These are phyloP conservation scores for Nemania diffusa DNA, from an alignment of 2,329 filamentous ascomycete genomes.

Conservation along the genomic window DNA sequence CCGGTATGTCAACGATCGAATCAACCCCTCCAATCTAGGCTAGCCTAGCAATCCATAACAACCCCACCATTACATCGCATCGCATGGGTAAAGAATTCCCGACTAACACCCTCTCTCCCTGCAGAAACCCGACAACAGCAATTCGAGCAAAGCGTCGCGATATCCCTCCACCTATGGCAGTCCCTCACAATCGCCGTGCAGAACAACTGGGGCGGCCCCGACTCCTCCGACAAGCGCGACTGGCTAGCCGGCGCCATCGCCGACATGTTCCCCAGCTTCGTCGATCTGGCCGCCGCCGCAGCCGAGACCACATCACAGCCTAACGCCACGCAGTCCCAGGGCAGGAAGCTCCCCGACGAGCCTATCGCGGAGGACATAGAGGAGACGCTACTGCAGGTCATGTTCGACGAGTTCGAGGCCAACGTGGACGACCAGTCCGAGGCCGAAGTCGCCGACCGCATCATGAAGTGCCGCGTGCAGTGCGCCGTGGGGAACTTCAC, in stretches of 20 bases:
- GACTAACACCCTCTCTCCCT: conserved; percentile 11
- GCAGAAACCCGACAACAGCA: conserved; percentile 67
- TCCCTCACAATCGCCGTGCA: conserved; percentile 87
- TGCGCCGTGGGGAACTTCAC: conserved; percentile 72
- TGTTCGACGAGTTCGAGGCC: conserved; percentile 96
- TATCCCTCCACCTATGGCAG: conserved; percentile 87
- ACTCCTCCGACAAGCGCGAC: conserved; percentile 87
- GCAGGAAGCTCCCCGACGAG: conserved; percentile 53
- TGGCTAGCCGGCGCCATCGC: conserved; percentile 92
- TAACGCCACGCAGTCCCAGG: conserved; percentile 23
- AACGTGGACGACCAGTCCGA: conserved; percentile 91
- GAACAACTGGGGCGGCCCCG: conserved; percentile 87
- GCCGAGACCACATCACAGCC: not conserved
- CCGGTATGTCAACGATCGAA: conserved; percentile 39
- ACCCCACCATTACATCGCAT: conserved; percentile 30
- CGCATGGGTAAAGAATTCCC: not conserved
- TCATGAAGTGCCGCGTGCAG: conserved; percentile 74
- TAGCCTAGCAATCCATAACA: conserved; percentile 5
- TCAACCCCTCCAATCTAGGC: not conserved
- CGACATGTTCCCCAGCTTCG: conserved; percentile 80
- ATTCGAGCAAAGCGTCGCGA: conserved; percentile 89
- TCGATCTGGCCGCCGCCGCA: conserved; percentile 46
- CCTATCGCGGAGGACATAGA: conserved; percentile 84
- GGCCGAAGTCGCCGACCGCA: conserved; percentile 75
- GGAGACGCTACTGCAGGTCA: conserved; percentile 84